These are phyloP conservation scores for Wallacemonas sp. DNA, from an alignment of 208 protist genomes.

Conservation along the genomic window DNA sequence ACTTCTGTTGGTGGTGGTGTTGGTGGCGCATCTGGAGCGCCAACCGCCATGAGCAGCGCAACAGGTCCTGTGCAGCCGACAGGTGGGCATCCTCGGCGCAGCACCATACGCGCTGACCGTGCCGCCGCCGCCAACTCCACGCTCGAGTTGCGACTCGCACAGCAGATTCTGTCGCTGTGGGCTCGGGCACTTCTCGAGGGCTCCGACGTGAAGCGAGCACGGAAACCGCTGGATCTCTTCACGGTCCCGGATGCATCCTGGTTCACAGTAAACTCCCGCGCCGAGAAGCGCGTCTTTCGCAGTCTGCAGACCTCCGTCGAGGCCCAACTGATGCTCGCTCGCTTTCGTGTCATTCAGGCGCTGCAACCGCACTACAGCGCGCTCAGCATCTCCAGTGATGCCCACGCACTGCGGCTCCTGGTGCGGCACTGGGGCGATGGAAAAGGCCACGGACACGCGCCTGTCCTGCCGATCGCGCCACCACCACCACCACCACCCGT, in stretches of 20 bases:
- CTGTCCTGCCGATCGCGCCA: conserved; percentile 11
- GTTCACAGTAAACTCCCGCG: background rate
- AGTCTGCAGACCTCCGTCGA: background rate
- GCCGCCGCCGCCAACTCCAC: background rate
- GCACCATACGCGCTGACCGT: background rate
- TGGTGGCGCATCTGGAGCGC: too few species aligned
- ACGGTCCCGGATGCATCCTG: background rate
- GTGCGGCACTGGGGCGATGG: conserved; percentile 24
- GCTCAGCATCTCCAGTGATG: conserved; percentile 19
- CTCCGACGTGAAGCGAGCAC: background rate
- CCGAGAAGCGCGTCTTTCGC: conserved; percentile 10
- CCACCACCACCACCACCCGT: too few species aligned
- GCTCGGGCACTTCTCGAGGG: background rate
- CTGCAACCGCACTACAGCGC: conserved; percentile 29
- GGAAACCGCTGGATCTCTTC: background rate
- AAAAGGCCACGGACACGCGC: conserved; percentile 8
- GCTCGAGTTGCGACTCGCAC: background rate
- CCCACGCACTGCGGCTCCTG: conserved; percentile 24
- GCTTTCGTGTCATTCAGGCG: conserved; percentile 27
- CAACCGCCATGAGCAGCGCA: too few species aligned
- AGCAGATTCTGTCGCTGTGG: background rate
- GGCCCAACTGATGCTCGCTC: conserved; percentile 27
- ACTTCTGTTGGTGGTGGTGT: too few species aligned
- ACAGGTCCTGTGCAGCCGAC: too few species aligned
- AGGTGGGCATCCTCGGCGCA: background rate